Conservation (phyloP, 106 monocot species). For the Ottelia alismoides region DNA sequence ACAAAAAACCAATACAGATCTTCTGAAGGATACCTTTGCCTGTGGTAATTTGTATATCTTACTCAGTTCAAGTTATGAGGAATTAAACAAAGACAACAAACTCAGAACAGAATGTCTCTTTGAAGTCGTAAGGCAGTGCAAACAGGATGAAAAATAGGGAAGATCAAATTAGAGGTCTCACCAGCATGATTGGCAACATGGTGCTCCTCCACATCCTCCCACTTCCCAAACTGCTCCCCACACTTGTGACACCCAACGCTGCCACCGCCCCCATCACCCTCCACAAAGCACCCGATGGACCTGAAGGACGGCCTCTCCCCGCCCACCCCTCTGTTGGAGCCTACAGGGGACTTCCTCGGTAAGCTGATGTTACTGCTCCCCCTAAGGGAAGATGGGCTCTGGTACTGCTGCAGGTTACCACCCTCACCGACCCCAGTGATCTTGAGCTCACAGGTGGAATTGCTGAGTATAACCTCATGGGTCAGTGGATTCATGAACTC, state of each 20-base stretch:
- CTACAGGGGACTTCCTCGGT: slow-evolving; percentile 26
- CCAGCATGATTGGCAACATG: slow-evolving; percentile 97
- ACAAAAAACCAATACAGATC: too few species aligned
- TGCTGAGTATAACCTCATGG: slow-evolving; percentile 62
- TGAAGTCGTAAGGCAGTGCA: too few species aligned
- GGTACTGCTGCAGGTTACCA: background rate
- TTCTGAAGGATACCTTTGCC: too few species aligned
- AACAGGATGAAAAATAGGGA: too few species aligned
- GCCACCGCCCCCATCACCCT: slow-evolving; percentile 2
- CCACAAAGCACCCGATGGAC: slow-evolving; percentile 10
- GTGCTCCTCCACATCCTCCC: slow-evolving; percentile 70
- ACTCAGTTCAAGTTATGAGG: too few species aligned
- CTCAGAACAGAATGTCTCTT: too few species aligned
- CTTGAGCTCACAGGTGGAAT: slow-evolving; percentile 57
- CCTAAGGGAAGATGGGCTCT: slow-evolving; percentile 26
- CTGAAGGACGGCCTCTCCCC: background rate
- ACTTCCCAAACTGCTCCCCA: slow-evolving; percentile 66
- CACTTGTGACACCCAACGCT: slow-evolving; percentile 57
- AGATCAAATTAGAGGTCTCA: too few species aligned
- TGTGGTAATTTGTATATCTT: too few species aligned
- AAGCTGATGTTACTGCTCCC: slow-evolving; percentile 28
- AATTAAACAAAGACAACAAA: too few species aligned
- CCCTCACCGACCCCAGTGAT: slow-evolving; percentile 44
- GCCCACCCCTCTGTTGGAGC: slow-evolving; percentile 2
- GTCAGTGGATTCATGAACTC: slow-evolving; percentile 81